Evolutionary conservation across 2,329 filamentous ascomycete species (phyloP), one percentile per base, ranked within the genome.

Genomic region (Fusarium miscanthi): DNA sequence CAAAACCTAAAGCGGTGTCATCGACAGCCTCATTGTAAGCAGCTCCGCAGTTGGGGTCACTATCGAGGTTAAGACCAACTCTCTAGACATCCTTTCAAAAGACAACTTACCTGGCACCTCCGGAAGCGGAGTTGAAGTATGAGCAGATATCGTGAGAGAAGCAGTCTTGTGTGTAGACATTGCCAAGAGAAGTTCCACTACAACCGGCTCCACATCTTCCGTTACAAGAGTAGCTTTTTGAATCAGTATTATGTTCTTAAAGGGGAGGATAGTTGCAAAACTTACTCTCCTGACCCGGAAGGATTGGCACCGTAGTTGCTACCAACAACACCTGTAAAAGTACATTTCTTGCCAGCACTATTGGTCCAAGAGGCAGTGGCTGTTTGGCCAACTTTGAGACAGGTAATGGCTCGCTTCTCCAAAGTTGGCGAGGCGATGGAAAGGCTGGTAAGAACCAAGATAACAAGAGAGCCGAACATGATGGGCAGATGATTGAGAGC

Each of bases 61-160:
- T 86, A 43, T 3, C 3, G 3, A 31, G 1, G 41, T 72, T 10
- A 74, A 66, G 56, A 27, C 2, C 6, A 21, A 49, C 17, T 25
- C 19, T 8, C 10, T 16, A 25, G n/a, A n/a, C n/a, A 2, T 2
- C 1, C 19, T 1, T 9, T 27, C 2, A 17, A 1, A 11, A 8
- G 13, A 2, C 7, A 21, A 45, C 69, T 48, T 74, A 85, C 85
- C 81, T 84, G 1, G 83, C 78, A 5, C 85, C 85, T 12, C 84
- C 84, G n/a, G 78, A 82, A 4, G 85, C 84, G 56, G 83, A 83
- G 35, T 87, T 82, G 65, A 87, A 87, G 69, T 84, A 87, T 8
- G 84, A 86, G 74, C 85, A 87, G 17, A 87, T 82, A 53, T 87
- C 85, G 59, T 87, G 85, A 1, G 82, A 83, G 70, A 85, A 87